Conservation (phyloP, 116 monocot genomes). For the Papilionanthe hybrid region DNA sequence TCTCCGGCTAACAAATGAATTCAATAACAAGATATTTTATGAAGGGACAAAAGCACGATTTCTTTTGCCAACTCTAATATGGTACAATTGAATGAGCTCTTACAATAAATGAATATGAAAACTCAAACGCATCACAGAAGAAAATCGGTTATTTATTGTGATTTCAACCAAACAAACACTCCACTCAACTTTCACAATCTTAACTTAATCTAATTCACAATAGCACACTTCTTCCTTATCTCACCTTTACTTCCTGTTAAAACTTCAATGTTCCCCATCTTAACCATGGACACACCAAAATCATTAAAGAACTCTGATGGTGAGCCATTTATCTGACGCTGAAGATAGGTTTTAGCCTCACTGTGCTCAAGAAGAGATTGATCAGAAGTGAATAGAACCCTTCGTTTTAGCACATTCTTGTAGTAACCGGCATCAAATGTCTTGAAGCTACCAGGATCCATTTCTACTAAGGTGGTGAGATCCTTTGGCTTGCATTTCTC, state of each 20-base stretch:
- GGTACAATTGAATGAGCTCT: conserved; percentile 34
- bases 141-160: not conserved
- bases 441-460: conserved; percentile 68
- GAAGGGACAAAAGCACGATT: too few species aligned
- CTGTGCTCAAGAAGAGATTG: conserved; percentile 34
- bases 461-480: conserved; percentile 24
- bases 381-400: conserved; percentile 54
- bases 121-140: not conserved
- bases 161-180: conserved; percentile 3
- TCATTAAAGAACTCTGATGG: conserved; percentile 39
- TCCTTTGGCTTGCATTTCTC: conserved; percentile 41
- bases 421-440: conserved; percentile 65
- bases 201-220: conserved; percentile 24
- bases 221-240: conserved; percentile 46
- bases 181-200: not conserved
- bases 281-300: conserved; percentile 55
- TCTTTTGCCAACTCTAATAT: not conserved
- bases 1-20: too few species aligned
- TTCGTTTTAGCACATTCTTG: conserved; percentile 47
- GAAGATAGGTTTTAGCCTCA: conserved; percentile 30
- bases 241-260: conserved; percentile 42
- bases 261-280: conserved; percentile 62
- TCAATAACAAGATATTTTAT: too few species aligned
- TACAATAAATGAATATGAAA: not conserved
- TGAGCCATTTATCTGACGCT: not conserved